Percentiles rank a stretch among this genome's conserved stretches.
Conservation (phyloP, 2,329 filamentous ascomycete genomes). For the Periconia sp. region DNA sequence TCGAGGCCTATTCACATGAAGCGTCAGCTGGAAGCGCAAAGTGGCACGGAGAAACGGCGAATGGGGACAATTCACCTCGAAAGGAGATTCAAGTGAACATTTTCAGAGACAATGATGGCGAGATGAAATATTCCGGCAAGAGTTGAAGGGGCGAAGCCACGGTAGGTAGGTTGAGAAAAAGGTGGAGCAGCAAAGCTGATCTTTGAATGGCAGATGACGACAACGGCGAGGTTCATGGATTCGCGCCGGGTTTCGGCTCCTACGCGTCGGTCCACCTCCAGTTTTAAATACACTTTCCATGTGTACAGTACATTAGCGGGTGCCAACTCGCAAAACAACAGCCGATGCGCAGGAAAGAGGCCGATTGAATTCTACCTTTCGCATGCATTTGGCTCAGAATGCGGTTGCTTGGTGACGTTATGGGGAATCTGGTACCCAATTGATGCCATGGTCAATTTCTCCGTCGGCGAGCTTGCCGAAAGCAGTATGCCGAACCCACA, state of each 20-base stretch:
- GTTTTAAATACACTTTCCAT: too few relatives aligned
- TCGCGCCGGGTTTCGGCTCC: neutral
- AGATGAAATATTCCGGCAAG: conserved; percentile 12
- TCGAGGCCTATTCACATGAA: conserved; percentile 15
- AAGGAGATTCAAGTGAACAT: conserved; percentile 8
- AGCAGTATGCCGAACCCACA: neutral
- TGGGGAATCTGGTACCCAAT: too few relatives aligned
- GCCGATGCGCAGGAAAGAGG: neutral
- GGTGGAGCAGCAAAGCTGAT: neutral
- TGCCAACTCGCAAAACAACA: neutral
- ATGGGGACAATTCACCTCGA: conserved; percentile 6
- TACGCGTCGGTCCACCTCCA: neutral
- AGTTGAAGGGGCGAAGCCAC: neutral
- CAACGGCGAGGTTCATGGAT: neutral
- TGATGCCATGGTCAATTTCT: neutral
- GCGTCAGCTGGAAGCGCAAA: conserved; percentile 3
- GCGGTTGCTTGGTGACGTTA: too few relatives aligned
- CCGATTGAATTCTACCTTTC: too few relatives aligned
- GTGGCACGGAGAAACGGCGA: neutral
- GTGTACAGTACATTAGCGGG: too few relatives aligned
- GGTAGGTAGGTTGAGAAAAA: neutral
- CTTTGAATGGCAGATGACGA: conserved; percentile 1
- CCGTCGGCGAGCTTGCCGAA: neutral
- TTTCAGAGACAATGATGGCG: neutral
- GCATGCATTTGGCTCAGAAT: too few relatives aligned